phyloP scores from a whole-genome alignment of 805 yeast species.

The Ogataea degrootiae region DNA sequence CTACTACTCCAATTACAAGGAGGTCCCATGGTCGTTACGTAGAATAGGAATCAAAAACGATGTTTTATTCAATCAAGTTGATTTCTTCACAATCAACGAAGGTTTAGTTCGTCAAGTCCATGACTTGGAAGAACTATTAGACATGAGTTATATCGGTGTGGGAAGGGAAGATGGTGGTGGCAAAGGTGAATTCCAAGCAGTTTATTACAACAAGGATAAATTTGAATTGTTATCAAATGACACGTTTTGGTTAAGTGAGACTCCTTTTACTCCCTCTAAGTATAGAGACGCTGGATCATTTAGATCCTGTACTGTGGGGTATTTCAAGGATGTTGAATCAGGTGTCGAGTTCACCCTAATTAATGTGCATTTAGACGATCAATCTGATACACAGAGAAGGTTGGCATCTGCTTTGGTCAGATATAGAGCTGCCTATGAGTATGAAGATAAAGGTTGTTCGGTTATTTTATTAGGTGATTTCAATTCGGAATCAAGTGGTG shows the following conservation, averaged over 20 bases:
- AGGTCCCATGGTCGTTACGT: conserved; percentile 32
- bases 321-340: conserved; percentile 26
- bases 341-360: conserved; percentile 34
- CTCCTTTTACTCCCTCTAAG: conserved; percentile 49
- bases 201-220: conserved; percentile 34
- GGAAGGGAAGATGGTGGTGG: conserved; percentile 51
- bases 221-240: conserved; percentile 37
- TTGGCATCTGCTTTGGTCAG: conserved; percentile 41
- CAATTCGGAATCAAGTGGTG: conserved; percentile 44
- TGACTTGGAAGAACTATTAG: conserved; percentile 34
- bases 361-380: conserved; percentile 50
- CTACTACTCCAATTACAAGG: conserved; percentile 25
- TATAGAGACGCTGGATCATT: conserved; percentile 37
- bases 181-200: conserved; percentile 49
- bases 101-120: conserved; percentile 41
- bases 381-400: conserved; percentile 40
- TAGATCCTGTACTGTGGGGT: conserved; percentile 37
- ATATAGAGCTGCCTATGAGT: conserved; percentile 34
- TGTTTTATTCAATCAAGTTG: conserved; percentile 30
- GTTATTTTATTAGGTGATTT: conserved; percentile 53
- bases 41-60: conserved; percentile 33
- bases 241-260: conserved; percentile 49
- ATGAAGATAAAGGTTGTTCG: conserved; percentile 28
- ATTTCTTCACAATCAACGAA: conserved; percentile 43
- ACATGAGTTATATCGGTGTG: conserved; percentile 39